These are phyloP conservation scores for Suillus paluster DNA, from an alignment of 768 basidiomycete species.

Conservation along the genomic window DNA sequence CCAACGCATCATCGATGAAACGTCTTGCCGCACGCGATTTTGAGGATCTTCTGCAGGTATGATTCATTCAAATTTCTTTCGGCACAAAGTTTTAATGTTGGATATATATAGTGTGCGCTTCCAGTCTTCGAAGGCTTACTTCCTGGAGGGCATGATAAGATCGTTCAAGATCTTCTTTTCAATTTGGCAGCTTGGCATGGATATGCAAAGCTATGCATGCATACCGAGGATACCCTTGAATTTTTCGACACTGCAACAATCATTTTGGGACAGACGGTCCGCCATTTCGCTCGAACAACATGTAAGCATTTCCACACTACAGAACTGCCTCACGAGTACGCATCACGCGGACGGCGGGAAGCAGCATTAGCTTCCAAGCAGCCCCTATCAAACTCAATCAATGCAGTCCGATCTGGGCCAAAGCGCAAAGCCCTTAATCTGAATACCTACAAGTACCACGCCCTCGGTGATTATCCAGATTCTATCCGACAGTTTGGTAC, in stretches of 20 bases:
- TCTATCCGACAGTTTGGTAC: slow-evolving; percentile 29
- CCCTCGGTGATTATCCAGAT: slow-evolving; percentile 15
- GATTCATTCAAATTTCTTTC: background rate
- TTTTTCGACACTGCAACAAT: too few relatives aligned
- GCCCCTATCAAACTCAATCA: background rate
- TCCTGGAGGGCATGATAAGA: slow-evolving; percentile 21
- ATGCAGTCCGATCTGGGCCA: background rate
- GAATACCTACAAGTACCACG: slow-evolving; percentile 14
- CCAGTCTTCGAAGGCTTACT: slow-evolving; percentile 44
- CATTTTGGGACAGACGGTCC: too few relatives aligned
- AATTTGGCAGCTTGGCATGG: too few relatives aligned
- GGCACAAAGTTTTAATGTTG: background rate
- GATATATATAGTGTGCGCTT: slow-evolving; percentile 16
- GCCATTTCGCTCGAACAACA: too few relatives aligned
- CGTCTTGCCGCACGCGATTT: slow-evolving; percentile 41
- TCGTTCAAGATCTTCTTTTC: slow-evolving; percentile 6
- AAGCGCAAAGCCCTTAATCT: slow-evolving; percentile 15
- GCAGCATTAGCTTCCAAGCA: background rate
- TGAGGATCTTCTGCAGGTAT: slow-evolving; percentile 39
- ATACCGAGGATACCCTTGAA: too few relatives aligned
- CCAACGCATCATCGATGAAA: slow-evolving; percentile 38
- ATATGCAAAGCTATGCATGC: too few relatives aligned
- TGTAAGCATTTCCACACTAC: too few relatives aligned
- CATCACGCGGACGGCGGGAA: too few relatives aligned
- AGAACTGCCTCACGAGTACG: too few relatives aligned